Base-by-base conservation (phyloP, 305 asterid species). In the Fraxinus velutina region DNA sequence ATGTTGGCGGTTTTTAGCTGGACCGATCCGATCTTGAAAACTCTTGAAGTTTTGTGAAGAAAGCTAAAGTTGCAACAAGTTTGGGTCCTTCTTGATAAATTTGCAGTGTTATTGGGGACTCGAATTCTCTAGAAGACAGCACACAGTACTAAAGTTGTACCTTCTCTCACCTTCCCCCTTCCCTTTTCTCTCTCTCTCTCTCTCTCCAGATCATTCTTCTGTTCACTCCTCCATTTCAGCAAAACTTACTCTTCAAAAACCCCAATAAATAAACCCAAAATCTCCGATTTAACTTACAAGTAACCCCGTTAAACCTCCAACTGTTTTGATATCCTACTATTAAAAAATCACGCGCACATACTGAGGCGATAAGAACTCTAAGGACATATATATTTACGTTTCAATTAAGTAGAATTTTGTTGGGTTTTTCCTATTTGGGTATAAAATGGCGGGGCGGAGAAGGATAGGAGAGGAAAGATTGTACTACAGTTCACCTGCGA, bases 401-500 rank as follows among this genome's bases (percentile, higher is more conserved):
- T 75, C 79, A 15, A 75, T 78, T 27, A 34, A 39, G 10, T 30
- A 3, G 37, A 64, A 62, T 15, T 44, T 44, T 75, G 79, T 66
- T 73, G 39, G 36, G 7, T 60, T 75, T 81, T 84, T 6, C 6
- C 22, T 32, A 62, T 84, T 75, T 30, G 70, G 73, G 72, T 50
- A 72, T 52, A 77, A 80, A 83, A 92, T 92, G 93, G 82, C 92
- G 81, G 88, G 89, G 75, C 87, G 92, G 81, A 88, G 90, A 82
- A 88, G 85, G 64, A 77, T 83, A 19, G 93, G 92, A 10, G 97
- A 91, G 66, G 93, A 90, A 42, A 89, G 96, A 81, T 86, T 92
- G 83, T 90, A 88, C 85, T 94, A 94, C 85, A 88, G 97, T 84
- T 97, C 97, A 0, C 98, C 99, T 24, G 97, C 98, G 72, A 84